Evolutionary conservation across 2,329 filamentous ascomycete genomes (phyloP).

Genomic region (Trichophyton schoenleinii): DNA sequence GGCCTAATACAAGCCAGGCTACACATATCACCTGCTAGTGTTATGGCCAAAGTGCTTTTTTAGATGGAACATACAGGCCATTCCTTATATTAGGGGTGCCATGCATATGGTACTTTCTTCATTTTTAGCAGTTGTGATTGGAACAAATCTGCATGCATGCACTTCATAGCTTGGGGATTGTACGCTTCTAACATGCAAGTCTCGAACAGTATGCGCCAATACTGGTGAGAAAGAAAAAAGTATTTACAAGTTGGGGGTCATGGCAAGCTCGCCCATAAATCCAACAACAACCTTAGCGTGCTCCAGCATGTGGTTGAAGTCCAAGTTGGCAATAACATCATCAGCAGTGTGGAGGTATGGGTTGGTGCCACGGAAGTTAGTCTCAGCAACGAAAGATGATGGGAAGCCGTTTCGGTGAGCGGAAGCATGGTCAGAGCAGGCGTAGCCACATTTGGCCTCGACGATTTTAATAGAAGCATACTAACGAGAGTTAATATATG

Average conservation of each 20-base stretch:
- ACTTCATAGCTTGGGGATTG: too few species aligned
- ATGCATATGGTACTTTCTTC: too few species aligned
- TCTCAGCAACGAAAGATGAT: conserved; percentile 53
- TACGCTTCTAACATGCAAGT: background rate
- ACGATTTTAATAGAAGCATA: conserved; percentile 85
- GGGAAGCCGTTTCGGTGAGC: conserved; percentile 55
- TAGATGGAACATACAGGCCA: too few species aligned
- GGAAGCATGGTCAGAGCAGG: conserved; percentile 28
- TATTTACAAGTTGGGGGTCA: conserved; percentile 21
- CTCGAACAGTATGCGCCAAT: background rate
- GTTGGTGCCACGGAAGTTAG: conserved; percentile 48
- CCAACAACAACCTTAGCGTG: conserved; percentile 75
- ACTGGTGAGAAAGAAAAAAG: background rate
- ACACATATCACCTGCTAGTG: too few species aligned
- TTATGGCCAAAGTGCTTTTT: too few species aligned
- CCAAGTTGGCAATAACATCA: conserved; percentile 58
- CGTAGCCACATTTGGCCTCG: conserved; percentile 80
- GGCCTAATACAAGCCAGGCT: too few species aligned
- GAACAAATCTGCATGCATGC: too few species aligned
- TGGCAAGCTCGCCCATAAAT: conserved; percentile 71
- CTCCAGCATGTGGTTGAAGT: conserved; percentile 85
- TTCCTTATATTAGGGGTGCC: too few species aligned
- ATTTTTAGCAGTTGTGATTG: too few species aligned
- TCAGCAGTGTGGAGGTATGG: conserved; percentile 62
- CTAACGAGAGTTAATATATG: conserved; percentile 21